Evolutionary conservation across 2,329 filamentous ascomycete genomes (phyloP), one percentile per base, ranked within the genome.

Genomic region (Colletotrichum sp.): DNA sequence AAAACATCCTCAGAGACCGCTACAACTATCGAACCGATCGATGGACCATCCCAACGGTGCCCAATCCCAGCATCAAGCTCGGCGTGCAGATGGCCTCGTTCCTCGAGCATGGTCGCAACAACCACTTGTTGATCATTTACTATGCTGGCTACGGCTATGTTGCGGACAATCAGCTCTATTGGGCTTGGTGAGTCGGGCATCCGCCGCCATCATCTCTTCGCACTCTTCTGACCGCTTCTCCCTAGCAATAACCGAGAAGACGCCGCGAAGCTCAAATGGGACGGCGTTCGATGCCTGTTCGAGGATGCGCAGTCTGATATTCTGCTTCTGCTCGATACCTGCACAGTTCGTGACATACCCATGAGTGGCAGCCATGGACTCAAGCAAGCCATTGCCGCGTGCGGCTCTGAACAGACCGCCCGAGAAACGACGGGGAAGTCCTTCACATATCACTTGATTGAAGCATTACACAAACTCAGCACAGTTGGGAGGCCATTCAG

Each of bases 371-470:
- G 88, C 74, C 87, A 90, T 79, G 91, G 91, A 32, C 83, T 89
- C 24, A 93, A 93, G 82, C 91, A 93, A 81, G 88, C 89, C 60
- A 92, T 93, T 78, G 91, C 92, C 7, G 90, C 91, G n/a, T 90
- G 86, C 79, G 87, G 86, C 2, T 85, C 88, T 8, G 91, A 92
- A n/a, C 87, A 89, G 71, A 85, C 83, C 68, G 80, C 82, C 13
- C 83, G 85, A 52, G 88, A 89, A 39, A 81, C 85, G 30, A 82
- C 85, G n/a, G 82, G 86, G n/a, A 87, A 86, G 57, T 91, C 90
- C 2, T 93, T 93, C 77, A 92, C 91, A 0, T 87, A 87, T n/a
- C 88, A 87, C 76, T 83, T 93, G 21, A 85, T 87, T 30, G 90
- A 92, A 32, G 88, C 90, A 21, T 85, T 93, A 13, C 83, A 84